phyloP scores from a whole-genome alignment of 768 basidiomycete genomes.

The Phaeotremella skinneri region DNA sequence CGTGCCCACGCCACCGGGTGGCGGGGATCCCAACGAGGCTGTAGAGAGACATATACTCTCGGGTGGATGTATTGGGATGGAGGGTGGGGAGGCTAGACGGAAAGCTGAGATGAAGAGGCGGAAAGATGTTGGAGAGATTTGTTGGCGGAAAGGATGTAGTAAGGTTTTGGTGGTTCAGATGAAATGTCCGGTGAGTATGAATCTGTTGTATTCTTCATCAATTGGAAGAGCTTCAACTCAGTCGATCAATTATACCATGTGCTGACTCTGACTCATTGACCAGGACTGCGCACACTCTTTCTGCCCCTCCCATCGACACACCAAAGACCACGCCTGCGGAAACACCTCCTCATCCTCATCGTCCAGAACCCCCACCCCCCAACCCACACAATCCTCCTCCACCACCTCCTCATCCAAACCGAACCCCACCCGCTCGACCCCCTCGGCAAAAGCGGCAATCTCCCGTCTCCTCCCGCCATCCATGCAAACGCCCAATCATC shows the following conservation, averaged over 20 bases:
- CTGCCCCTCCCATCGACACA: slow-evolving; percentile 49
- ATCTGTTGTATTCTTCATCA: neutral
- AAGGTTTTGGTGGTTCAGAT: slow-evolving; percentile 49
- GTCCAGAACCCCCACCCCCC: slow-evolving; percentile 10
- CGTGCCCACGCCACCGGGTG: slow-evolving; percentile 23
- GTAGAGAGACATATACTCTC: slow-evolving; percentile 41
- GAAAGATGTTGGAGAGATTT: slow-evolving; percentile 47
- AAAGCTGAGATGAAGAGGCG: slow-evolving; percentile 40
- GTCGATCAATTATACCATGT: neutral
- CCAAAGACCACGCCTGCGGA: slow-evolving; percentile 40
- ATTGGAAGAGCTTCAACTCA: neutral
- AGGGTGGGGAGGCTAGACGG: slow-evolving; percentile 39
- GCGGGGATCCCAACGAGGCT: slow-evolving; percentile 39
- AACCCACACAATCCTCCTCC: slow-evolving; percentile 16
- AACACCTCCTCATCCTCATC: slow-evolving; percentile 15
- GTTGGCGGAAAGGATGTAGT: slow-evolving; percentile 44
- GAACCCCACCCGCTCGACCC: slow-evolving; percentile 4
- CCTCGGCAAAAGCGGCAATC: slow-evolving; percentile 21
- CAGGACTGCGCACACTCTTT: slow-evolving; percentile 43
- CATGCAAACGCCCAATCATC: slow-evolving; percentile 8
- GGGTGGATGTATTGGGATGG: slow-evolving; percentile 38
- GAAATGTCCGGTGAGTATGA: slow-evolving; percentile 45
- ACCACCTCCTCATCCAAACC: no score
- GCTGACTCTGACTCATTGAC: slow-evolving; percentile 11
- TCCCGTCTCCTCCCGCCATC: slow-evolving; percentile 19